A percentile compares a stretch with the other conserved stretches of the same genome.
phyloP scores from a whole-genome alignment of 2,329 filamentous ascomycete species.

The Diaporthe destruens region DNA sequence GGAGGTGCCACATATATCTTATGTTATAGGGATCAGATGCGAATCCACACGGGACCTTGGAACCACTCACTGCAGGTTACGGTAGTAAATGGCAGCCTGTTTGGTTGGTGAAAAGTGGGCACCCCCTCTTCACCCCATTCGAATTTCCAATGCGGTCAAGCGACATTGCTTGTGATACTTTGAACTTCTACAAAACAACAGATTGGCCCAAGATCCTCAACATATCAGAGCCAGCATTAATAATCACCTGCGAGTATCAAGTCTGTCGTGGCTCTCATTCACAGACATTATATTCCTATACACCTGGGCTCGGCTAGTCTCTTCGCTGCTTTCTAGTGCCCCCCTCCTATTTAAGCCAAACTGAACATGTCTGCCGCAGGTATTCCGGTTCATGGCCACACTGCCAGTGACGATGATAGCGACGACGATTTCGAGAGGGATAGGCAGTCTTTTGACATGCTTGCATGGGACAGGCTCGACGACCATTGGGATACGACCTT shows the following conservation, averaged over 20 bases:
- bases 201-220: too few relatives aligned
- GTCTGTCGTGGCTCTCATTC: background rate
- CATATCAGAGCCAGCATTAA: too few relatives aligned
- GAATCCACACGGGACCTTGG: too few relatives aligned
- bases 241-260: background rate
- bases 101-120: too few relatives aligned
- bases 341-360: background rate
- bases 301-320: background rate
- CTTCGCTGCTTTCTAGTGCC: background rate
- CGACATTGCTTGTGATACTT: too few relatives aligned
- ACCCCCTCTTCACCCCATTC: too few relatives aligned
- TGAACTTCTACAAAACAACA: too few relatives aligned
- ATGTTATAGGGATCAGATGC: too few relatives aligned
- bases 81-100: too few relatives aligned
- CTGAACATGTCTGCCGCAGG: background rate
- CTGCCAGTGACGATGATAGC: background rate
- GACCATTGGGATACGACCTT: background rate
- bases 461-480: slow-evolving; percentile 38
- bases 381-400: background rate
- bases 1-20: too few relatives aligned
- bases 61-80: too few relatives aligned
- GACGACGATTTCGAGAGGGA: background rate
- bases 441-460: slow-evolving; percentile 36
- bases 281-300: background rate
- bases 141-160: too few relatives aligned